These are phyloP conservation scores for Colletotrichum spinosum DNA, from an alignment of 2,329 filamentous ascomycete genomes.

Conservation along the genomic window DNA sequence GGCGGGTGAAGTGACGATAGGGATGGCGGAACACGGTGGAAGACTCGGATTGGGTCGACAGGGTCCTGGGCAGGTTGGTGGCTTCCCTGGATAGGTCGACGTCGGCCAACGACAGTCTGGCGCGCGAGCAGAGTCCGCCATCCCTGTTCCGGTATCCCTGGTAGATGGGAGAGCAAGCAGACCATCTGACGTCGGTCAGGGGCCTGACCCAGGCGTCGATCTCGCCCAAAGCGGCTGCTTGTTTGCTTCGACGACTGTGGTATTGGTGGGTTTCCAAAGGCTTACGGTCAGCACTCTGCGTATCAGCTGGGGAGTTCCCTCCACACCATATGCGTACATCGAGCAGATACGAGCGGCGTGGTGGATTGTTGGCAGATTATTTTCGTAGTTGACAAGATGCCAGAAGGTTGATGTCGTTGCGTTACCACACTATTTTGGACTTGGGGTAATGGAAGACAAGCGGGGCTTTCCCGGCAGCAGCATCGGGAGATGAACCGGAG, in stretches of 20 bases:
- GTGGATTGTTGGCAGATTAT: neutral
- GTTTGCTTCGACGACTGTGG: conserved; percentile 26
- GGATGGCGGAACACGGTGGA: conserved; percentile 3
- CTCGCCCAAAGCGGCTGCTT: conserved; percentile 8
- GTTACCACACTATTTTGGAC: no score
- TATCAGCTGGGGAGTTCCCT: neutral
- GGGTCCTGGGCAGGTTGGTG: neutral
- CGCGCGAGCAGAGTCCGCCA: neutral
- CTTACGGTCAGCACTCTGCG: conserved; percentile 21
- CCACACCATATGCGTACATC: conserved; percentile 3
- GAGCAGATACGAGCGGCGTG: conserved; percentile 16
- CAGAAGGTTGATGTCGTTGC: no score
- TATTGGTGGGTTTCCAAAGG: conserved; percentile 25
- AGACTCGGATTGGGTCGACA: conserved; percentile 6
- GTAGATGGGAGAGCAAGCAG: neutral
- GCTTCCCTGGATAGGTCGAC: conserved; percentile 2
- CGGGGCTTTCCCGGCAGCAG: no score
- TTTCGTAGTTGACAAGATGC: no score
- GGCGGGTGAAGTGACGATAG: conserved; percentile 1
- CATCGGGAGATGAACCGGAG: no score
- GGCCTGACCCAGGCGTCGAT: conserved; percentile 14
- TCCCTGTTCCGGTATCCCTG: conserved; percentile 11
- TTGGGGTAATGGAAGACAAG: no score
- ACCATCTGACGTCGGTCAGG: neutral
- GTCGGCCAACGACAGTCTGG: conserved; percentile 1